These are phyloP conservation scores for Venturia pyrina DNA, from an alignment of 2,329 filamentous ascomycete species.

Conservation along the genomic window DNA sequence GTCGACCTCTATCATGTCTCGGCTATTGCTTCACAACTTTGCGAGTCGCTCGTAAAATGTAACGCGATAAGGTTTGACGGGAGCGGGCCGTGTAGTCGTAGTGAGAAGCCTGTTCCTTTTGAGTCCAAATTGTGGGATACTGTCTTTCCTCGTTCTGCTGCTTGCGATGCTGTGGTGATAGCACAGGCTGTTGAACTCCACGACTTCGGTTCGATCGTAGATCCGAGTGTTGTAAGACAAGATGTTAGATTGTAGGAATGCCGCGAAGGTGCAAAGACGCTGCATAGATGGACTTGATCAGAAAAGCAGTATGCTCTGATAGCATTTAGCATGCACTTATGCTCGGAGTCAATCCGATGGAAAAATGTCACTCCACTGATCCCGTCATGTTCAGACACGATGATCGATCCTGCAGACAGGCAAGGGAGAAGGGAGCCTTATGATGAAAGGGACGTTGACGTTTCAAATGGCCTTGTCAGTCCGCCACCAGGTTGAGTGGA, in stretches of 20 bases:
- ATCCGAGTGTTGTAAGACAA: not conserved
- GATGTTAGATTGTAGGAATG: not conserved
- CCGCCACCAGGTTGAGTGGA: not conserved
- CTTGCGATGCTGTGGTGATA: not conserved
- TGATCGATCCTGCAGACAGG: not conserved
- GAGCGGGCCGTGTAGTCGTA: not conserved
- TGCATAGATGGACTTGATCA: not conserved
- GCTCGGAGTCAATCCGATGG: not conserved
- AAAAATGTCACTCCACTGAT: not conserved
- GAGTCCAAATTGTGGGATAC: not conserved
- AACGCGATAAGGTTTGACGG: not conserved
- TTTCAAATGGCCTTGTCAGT: not conserved
- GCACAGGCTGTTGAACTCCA: not conserved
- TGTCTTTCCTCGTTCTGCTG: not conserved
- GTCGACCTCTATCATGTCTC: not conserved
- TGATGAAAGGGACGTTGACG: not conserved
- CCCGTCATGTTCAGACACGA: not conserved
- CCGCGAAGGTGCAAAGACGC: not conserved
- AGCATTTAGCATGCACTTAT: not conserved
- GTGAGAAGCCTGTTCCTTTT: not conserved
- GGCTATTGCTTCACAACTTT: not conserved
- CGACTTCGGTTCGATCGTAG: not conserved
- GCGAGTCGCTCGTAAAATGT: not conserved
- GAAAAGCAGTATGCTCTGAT: not conserved
- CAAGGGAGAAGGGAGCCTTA: not conserved